Conservation (phyloP, 495 filamentous ascomycete genomes). For the Penicillium ochrochloron region DNA sequence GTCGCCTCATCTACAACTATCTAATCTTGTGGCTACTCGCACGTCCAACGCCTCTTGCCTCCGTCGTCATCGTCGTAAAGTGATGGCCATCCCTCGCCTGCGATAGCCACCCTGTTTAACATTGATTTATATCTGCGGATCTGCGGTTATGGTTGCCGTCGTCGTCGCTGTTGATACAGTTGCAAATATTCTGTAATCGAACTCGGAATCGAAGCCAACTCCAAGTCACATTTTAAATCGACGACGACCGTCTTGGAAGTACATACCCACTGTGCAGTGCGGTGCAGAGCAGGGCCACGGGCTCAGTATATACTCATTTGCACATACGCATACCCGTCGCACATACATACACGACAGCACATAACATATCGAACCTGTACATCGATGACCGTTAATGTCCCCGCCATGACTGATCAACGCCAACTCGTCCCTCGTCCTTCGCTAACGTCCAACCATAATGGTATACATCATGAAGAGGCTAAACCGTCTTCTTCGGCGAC, state of each 20-base stretch:
- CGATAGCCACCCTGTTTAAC: background rate
- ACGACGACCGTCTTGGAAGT: background rate
- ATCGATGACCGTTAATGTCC: background rate
- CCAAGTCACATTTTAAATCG: background rate
- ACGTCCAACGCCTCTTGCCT: slow-evolving; percentile 9
- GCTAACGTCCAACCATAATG: slow-evolving; percentile 28
- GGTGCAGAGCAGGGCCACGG: background rate
- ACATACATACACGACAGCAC: background rate
- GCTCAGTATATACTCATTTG: background rate
- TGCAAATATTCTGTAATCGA: background rate
- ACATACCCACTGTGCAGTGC: background rate
- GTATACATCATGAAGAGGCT: slow-evolving; percentile 26
- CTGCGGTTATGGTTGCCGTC: slow-evolving; percentile 15
- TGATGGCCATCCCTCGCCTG: background rate
- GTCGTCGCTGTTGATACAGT: background rate
- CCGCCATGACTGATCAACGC: slow-evolving; percentile 35
- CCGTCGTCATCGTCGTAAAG: background rate
- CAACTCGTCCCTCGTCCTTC: slow-evolving; percentile 39
- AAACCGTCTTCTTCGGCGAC: slow-evolving; percentile 6
- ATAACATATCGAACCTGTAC: background rate
- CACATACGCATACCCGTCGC: background rate
- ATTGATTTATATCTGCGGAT: slow-evolving; percentile 11
- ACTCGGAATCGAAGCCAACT: background rate
- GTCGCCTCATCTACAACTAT: background rate
- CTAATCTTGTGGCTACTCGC: slow-evolving; percentile 2